Conservation (phyloP, 345 rosid species). For the Erodium maritimum region DNA sequence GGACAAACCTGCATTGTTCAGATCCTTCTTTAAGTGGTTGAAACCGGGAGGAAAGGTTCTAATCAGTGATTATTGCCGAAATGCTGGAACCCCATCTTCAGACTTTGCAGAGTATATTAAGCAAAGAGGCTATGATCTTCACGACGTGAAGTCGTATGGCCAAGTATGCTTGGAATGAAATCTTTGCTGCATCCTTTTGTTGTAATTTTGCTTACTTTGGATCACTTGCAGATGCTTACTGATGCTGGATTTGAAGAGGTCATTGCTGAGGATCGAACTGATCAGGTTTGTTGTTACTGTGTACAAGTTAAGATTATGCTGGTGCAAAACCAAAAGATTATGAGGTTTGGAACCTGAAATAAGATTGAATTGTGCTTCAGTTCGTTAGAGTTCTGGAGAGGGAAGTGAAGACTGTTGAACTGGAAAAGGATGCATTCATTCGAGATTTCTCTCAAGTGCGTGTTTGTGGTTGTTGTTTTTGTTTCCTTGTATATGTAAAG, state of each 20-base stretch:
- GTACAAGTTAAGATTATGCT: too few relatives aligned
- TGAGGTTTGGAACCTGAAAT: not conserved
- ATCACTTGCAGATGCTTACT: conserved; percentile 46
- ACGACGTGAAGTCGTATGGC: conserved; percentile 62
- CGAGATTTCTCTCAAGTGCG: conserved; percentile 66
- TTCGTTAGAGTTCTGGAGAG: conserved; percentile 57
- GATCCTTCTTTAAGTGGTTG: conserved; percentile 83
- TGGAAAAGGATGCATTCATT: conserved; percentile 62
- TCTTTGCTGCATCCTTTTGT: not conserved
- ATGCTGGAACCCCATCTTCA: conserved; percentile 53
- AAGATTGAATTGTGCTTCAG: conserved; percentile 26
- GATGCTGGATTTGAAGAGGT: conserved; percentile 82
- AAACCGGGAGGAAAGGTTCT: conserved; percentile 94
- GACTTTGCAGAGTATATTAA: conserved; percentile 63
- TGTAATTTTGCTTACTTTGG: not conserved
- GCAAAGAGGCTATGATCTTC: conserved; percentile 95
- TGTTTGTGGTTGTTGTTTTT: conserved; percentile 1
- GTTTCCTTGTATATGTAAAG: not conserved
- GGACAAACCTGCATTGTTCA: conserved; percentile 90
- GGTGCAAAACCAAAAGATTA: not conserved
- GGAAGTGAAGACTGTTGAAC: conserved; percentile 55
- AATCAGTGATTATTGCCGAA: conserved; percentile 80
- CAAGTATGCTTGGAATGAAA: conserved; percentile 33
- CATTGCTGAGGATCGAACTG: conserved; percentile 68
- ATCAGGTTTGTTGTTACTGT: conserved; percentile 42